Conservation (phyloP, 2,329 filamentous ascomycete species). For the Zymoseptoria crescenta region DNA sequence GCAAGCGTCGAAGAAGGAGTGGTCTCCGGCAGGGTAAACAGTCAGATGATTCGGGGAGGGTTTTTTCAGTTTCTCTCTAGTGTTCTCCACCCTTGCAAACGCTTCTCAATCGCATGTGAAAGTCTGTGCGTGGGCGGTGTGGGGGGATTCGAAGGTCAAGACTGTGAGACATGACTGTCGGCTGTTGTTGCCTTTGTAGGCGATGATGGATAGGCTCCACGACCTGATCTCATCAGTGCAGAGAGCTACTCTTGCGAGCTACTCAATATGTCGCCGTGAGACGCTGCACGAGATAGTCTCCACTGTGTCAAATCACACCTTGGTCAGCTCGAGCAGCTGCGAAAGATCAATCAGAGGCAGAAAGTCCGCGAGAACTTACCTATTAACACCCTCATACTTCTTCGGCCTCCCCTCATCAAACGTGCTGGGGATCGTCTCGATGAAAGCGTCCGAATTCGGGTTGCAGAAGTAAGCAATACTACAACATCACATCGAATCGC, state of each 20-base stretch:
- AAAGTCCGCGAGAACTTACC: conserved; percentile 13
- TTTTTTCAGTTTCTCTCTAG: not conserved
- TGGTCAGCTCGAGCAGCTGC: not conserved
- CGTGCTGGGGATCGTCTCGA: conserved; percentile 76
- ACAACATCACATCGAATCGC: not conserved
- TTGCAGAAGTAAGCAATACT: conserved; percentile 85
- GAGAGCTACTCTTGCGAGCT: no score
- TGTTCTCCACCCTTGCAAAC: not conserved
- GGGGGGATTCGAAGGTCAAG: not conserved
- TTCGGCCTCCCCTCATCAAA: conserved; percentile 57
- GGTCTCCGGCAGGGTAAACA: not conserved
- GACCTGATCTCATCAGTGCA: no score
- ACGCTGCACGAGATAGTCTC: conserved; percentile 72
- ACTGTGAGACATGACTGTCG: not conserved
- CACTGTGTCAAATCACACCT: conserved; percentile 38
- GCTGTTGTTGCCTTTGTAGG: not conserved
- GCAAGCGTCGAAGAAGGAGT: not conserved
- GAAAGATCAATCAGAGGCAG: not conserved
- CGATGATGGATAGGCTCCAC: no score
- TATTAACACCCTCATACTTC: conserved; percentile 69
- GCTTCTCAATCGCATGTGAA: not conserved
- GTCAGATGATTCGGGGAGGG: not conserved
- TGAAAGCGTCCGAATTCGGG: conserved; percentile 66
- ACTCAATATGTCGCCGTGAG: conserved; percentile 57
- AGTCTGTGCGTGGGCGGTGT: not conserved